Evolutionary conservation across 129 eudicot genomes (phyloP), one percentile per base, ranked within the genome.

Genomic region (Artemisia tridentata): DNA sequence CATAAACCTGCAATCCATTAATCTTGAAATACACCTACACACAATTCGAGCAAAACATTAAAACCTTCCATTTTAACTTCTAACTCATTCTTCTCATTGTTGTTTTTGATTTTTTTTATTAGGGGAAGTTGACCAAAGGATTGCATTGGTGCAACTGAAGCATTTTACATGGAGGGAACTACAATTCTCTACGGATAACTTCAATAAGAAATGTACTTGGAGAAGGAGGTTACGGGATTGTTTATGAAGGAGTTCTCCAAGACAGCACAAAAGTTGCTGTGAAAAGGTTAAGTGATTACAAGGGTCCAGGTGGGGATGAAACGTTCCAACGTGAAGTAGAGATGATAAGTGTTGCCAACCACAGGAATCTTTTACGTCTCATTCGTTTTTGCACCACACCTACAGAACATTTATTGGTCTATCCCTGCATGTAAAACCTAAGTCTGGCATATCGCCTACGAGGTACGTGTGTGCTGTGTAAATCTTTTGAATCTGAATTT

Each of bases 301-400:
- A 90, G 80, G 83, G 89, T 75, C 91, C 95, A 15, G 95, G 97
- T 19, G 88, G 95, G n/a, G 97, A 87, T 71, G 81, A 84, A 10
- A 91, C 97, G 0, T 90, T 90, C 69, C 97, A 90, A 50, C 84
- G 95, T 52, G 97, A 90, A 53, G 97, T 90, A 38, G 95, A 90
- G 86, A 87, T 87, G 95, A 90, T 90, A 73, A 90, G 97, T 73
- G 95, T 90, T 56, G 97, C 97, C 45, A 91, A 87, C 27, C 97
- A 87, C 64, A 77, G 77, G 75, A 90, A 90, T 80, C 84, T 90
- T 21, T 63, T 90, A 69, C 84, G 89, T 11, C 68, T 90, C 46
- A 90, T 85, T 46, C 95, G 97, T 43, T 90, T 87, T 80, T 90
- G 97, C 84, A 87, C 95, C 57, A 90, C 97, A 12, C 88, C 95